phyloP scores from a whole-genome alignment of 495 filamentous ascomycete genomes.

The Penicillium paxilli region DNA sequence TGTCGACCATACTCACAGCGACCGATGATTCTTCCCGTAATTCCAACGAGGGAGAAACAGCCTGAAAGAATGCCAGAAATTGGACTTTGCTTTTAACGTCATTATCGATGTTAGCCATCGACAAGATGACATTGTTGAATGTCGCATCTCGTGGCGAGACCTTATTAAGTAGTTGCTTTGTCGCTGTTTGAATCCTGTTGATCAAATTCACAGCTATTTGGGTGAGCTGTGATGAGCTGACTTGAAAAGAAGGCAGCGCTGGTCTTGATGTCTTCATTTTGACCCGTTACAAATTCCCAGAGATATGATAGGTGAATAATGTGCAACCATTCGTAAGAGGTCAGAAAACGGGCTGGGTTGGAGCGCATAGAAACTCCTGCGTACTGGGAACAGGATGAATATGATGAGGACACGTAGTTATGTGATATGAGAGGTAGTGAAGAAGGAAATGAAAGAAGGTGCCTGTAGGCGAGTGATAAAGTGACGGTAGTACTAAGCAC shows the following conservation, averaged over 20 bases:
- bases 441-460: too few relatives aligned
- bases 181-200: not conserved
- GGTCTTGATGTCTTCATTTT: not conserved
- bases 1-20: conserved; percentile 7
- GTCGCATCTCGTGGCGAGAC: not conserved
- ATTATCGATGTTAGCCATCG: conserved; percentile 2
- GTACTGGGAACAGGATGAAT: too few relatives aligned
- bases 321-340: not conserved
- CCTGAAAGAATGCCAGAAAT: conserved; percentile 6
- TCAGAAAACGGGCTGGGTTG: not conserved
- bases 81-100: conserved; percentile 1
- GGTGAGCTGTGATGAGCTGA: not conserved
- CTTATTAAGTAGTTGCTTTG: not conserved
- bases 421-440: too few relatives aligned
- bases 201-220: not conserved
- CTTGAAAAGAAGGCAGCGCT: not conserved
- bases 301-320: not conserved
- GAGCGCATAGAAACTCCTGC: not conserved
- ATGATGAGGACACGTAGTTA: too few relatives aligned
- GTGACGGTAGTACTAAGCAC: too few relatives aligned
- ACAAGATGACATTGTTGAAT: not conserved
- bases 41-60: conserved; percentile 1
- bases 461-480: too few relatives aligned
- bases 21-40: conserved; percentile 2
- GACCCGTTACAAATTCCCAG: not conserved